Evolutionary conservation across 2,329 filamentous ascomycete species (phyloP).

Genomic region (Chaetomiaceae sp.): DNA sequence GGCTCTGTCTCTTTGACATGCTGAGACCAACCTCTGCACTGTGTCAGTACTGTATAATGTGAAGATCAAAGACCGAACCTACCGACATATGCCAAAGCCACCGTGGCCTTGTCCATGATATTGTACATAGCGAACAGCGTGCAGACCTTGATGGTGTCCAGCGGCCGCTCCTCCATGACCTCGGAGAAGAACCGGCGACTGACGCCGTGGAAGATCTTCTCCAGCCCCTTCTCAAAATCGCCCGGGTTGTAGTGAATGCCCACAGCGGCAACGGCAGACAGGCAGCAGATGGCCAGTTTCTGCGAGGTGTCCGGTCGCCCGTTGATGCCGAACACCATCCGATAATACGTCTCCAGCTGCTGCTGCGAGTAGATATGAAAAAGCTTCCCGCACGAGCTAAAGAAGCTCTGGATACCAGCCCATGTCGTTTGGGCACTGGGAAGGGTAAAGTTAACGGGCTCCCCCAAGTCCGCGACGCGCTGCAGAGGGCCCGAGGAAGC

Average conservation of each 20-base stretch:
- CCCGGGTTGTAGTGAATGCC: slow-evolving; percentile 26
- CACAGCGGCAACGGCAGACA: slow-evolving; percentile 26
- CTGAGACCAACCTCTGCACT: slow-evolving; percentile 26
- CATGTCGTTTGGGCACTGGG: slow-evolving; percentile 18
- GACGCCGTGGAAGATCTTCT: slow-evolving; percentile 24
- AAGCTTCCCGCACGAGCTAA: slow-evolving; percentile 22
- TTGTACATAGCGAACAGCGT: slow-evolving; percentile 29
- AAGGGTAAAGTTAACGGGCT: slow-evolving; percentile 17
- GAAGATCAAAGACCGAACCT: too few species aligned
- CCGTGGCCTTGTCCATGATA: slow-evolving; percentile 26
- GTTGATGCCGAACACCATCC: slow-evolving; percentile 17
- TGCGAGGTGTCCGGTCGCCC: slow-evolving; percentile 9
- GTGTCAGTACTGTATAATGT: too few species aligned
- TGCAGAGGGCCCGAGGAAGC: background rate
- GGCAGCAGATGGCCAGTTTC: slow-evolving; percentile 23
- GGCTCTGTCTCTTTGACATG: slow-evolving; percentile 22
- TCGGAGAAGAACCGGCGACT: slow-evolving; percentile 26
- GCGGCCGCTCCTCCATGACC: slow-evolving; percentile 22
- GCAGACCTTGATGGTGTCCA: slow-evolving; percentile 28
- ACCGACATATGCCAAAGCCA: slow-evolving; percentile 29
- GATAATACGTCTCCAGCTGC: slow-evolving; percentile 19
- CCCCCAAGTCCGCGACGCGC: background rate
- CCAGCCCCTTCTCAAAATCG: slow-evolving; percentile 14
- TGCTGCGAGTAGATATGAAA: slow-evolving; percentile 28
- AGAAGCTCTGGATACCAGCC: slow-evolving; percentile 25